Evolutionary conservation across 1,139 yeast species (phyloP), one percentile per base, ranked within the genome.

Genomic region (Scheffersomyces parashehatae): DNA sequence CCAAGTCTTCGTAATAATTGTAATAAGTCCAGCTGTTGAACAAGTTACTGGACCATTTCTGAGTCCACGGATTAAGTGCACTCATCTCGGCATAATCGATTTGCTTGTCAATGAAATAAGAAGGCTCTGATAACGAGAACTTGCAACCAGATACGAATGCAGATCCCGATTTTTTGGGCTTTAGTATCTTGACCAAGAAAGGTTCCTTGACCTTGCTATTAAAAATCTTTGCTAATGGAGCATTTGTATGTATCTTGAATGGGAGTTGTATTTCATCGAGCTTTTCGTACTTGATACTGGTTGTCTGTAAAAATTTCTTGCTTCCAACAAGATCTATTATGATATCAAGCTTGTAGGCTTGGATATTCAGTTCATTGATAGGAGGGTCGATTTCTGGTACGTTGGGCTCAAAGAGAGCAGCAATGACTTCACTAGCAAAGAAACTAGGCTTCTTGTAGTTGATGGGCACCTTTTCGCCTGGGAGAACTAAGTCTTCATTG

Each of bases 291-390:
- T 64, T 61, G 12, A 70, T 60, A 2, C 59, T 38, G 29, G 60
- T 51, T 7, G 56, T 56, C 44, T 73, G 77, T 47, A 74, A 68
- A 52, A 55, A 64, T 48, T 64, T 64, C 50, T 65, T 69, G 46
- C 73, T 59, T 14, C 79, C 79, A 28, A 68, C 58, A 15, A 74
- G 65, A 52, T 74, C 79, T 26, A 74, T 57, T 36, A 74, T 60
- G 30, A 65, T 50, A 50, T 74, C 79, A 39, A 72, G 55, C 44
- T 68, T 68, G 49, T 62, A 65, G 28, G 59, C 51, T 39, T 60
- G 49, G 31, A 69, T 43, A 43, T 65, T 68, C 14, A 35, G 34
- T 10, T 45, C 41, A 36, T 51, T 51, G 4, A 72, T 57, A 16
- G 52, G 46, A 36, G 56, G 55, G 36, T 57, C 54, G 39, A 53